These are phyloP conservation scores for Sphagnurus paluster DNA, from an alignment of 1,284 basidiomycete species.

Conservation along the genomic window DNA sequence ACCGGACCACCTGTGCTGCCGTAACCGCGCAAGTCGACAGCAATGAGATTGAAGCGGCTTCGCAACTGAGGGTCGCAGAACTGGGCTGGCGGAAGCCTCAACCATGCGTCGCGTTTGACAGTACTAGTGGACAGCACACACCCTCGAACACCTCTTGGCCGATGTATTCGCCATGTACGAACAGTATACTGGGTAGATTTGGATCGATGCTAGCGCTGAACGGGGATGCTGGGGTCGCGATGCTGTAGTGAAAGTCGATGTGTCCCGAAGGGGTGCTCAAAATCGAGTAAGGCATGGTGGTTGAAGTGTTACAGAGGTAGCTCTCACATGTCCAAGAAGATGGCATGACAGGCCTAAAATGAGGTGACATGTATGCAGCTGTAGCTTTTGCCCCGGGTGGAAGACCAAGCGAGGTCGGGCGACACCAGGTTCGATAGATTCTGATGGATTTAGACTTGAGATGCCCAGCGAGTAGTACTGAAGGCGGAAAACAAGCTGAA, in stretches of 20 bases:
- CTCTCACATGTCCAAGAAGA: too few relatives aligned
- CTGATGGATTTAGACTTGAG: too few relatives aligned
- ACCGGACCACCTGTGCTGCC: slow-evolving; percentile 33
- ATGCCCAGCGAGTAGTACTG: too few relatives aligned
- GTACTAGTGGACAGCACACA: background rate
- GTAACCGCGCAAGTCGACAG: slow-evolving; percentile 31
- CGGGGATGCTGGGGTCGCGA: slow-evolving; percentile 12
- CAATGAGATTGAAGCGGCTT: slow-evolving; percentile 34
- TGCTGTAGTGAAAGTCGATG: slow-evolving; percentile 10
- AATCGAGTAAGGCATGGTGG: too few relatives aligned
- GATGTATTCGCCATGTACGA: slow-evolving; percentile 13
- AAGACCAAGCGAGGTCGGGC: too few relatives aligned
- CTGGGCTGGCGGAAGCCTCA: too few relatives aligned
- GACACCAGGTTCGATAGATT: too few relatives aligned
- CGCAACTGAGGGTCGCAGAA: slow-evolving; percentile 32
- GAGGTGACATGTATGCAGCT: too few relatives aligned
- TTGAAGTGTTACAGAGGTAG: too few relatives aligned
- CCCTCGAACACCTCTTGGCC: slow-evolving; percentile 15
- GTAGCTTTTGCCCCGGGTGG: too few relatives aligned
- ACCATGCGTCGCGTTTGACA: background rate
- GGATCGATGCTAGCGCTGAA: slow-evolving; percentile 8
- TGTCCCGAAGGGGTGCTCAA: slow-evolving; percentile 9
- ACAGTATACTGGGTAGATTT: slow-evolving; percentile 10
- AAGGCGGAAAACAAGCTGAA: too few relatives aligned
- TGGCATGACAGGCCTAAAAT: too few relatives aligned